Conservation (phyloP, 2,329 filamentous ascomycete species). For the Beauveria australis region DNA sequence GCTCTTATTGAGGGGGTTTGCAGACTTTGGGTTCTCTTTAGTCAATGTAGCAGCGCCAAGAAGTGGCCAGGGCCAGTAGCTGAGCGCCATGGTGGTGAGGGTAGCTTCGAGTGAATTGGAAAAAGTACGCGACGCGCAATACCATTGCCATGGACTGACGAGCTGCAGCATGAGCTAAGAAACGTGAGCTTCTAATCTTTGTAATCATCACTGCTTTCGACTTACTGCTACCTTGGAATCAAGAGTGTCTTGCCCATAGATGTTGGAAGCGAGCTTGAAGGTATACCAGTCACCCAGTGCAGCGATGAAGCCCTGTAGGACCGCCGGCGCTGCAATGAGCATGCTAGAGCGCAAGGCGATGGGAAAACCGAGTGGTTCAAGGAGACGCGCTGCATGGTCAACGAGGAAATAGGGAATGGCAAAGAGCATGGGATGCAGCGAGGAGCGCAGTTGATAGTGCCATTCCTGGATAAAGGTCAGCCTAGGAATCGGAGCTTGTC, state of each 20-base stretch:
- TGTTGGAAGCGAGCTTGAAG: constrained; percentile 67
- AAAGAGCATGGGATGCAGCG: constrained; percentile 84
- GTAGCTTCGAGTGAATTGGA: constrained; percentile 93
- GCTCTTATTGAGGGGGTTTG: constrained; percentile 13
- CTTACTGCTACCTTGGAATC: constrained; percentile 64
- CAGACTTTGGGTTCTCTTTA: constrained; percentile 32
- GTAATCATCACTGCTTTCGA: neutral
- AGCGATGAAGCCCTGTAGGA: constrained; percentile 69
- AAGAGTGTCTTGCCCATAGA: constrained; percentile 60
- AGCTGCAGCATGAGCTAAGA: constrained; percentile 29
- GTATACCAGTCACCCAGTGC: constrained; percentile 78
- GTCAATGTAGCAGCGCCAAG: constrained; percentile 33
- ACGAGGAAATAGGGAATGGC: constrained; percentile 61
- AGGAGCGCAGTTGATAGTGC: constrained; percentile 78
- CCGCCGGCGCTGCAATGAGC: constrained; percentile 64
- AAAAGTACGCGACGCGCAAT: constrained; percentile 84
- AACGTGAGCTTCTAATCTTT: neutral
- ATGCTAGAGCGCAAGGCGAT: constrained; percentile 53
- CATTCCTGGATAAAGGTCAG: constrained; percentile 62
- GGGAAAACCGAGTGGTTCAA: constrained; percentile 36
- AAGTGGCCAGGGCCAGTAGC: constrained; percentile 80
- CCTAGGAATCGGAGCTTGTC: neutral
- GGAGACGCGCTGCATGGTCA: constrained; percentile 44
- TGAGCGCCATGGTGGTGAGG: constrained; percentile 70
- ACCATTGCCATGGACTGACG: constrained; percentile 77